Percentiles rank a stretch among this genome's conserved stretches.
phyloP scores from a whole-genome alignment of 345 rosid species.

The Conringia planisiliqua region DNA sequence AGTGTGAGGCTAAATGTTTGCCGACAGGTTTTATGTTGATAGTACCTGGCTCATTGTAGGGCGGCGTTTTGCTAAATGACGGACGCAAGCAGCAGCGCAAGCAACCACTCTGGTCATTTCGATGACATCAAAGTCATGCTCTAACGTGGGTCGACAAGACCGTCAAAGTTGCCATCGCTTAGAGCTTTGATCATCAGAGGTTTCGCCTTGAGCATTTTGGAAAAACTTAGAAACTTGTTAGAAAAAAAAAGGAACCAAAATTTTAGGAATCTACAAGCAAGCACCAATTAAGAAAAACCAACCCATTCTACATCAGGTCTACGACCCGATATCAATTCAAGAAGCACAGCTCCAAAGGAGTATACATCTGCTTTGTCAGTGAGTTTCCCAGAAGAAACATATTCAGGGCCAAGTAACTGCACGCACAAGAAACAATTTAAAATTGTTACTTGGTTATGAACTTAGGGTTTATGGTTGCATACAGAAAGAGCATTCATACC shows the following conservation, averaged over 20 bases:
- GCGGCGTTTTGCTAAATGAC: conserved; percentile 66
- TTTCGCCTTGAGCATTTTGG: conserved; percentile 70
- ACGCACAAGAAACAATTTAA: conserved; percentile 13
- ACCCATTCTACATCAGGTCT: conserved; percentile 38
- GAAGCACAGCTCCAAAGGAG: conserved; percentile 84
- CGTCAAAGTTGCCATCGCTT: conserved; percentile 45
- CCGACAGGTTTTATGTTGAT: not conserved
- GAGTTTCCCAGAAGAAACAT: conserved; percentile 82
- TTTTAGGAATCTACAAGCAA: too few species aligned
- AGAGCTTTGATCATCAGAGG: conserved; percentile 61
- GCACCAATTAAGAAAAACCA: too few species aligned
- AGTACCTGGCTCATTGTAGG: conserved; percentile 90
- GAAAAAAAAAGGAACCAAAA: too few species aligned
- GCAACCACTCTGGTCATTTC: conserved; percentile 73
- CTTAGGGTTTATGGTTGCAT: not conserved
- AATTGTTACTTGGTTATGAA: not conserved
- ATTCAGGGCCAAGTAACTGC: conserved; percentile 89
- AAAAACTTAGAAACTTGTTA: too few species aligned
- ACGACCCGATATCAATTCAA: conserved; percentile 78
- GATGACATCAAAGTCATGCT: conserved; percentile 36
- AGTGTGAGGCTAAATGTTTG: not conserved
- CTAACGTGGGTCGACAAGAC: conserved; percentile 59
- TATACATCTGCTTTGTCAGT: conserved; percentile 87
- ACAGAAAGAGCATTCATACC: conserved; percentile 42
- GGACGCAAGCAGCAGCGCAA: conserved; percentile 81